Evolutionary conservation across 2,329 filamentous ascomycete species (phyloP), one percentile per base, ranked within the genome.

Genomic region (Shiraia sp.): DNA sequence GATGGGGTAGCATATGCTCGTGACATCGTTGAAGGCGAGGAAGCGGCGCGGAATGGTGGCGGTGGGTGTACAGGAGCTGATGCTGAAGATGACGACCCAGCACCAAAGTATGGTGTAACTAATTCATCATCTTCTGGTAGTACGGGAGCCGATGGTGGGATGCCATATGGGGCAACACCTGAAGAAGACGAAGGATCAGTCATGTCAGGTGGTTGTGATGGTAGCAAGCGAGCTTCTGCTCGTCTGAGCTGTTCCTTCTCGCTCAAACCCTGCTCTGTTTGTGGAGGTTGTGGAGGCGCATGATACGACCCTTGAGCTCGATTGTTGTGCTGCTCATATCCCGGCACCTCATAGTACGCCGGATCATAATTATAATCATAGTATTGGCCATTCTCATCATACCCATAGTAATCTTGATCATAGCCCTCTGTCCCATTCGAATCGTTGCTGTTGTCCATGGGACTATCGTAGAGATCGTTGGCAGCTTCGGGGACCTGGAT

Each of bases 171-270:
- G 13, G 23, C 14, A 9, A 70, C 62, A 4, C 74, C 73, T 12
- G 73, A 72, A 24, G 76, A 72, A 24, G 54, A 53, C 3, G 59
- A 61, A n/a, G 72, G 72, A 22, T 69, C 66, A 41, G 73, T 68
- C 10, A 66, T 56, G 24, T 72, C 75, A 10, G 87, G 80, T 10
- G 88, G 91, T 57, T 85, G 84, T 60, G 90, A 96, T 2, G 92
- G 92, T 15, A 96, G 71, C 4, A 96, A 73, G 32, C 85, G 80
- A 53, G 86, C 80, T 70, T 96, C 91, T 28, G 89, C 90, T 44
- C 82, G 81, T 32, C 85, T 81, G 44, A 93, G 72, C 34, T 85
- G 83, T 45, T 95, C 86, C 68, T 96, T 96, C 51, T 97, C 93
- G 10, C 86, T 83, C 23, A 90, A 72, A 4, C 74, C 77, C 45